phyloP scores from a whole-genome alignment of 805 yeast species.

The Priceomyces medius region DNA sequence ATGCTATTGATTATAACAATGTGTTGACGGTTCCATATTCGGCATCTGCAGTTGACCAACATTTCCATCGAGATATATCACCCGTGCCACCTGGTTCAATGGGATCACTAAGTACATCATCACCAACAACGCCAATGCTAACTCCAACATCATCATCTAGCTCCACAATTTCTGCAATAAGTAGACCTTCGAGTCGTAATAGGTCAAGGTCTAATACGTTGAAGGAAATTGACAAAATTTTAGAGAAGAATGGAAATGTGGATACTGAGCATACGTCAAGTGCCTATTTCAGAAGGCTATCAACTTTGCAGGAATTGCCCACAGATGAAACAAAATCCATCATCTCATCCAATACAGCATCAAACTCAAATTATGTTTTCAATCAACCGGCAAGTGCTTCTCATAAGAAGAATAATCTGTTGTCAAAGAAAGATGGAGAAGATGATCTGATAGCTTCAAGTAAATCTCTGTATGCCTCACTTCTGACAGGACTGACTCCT shows the following conservation, averaged over 20 bases:
- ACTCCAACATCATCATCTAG: slow-evolving; percentile 14
- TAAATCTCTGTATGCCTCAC: background rate
- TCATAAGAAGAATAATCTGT: background rate
- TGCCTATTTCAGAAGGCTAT: slow-evolving; percentile 64
- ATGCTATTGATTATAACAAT: background rate
- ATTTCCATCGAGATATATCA: slow-evolving; percentile 13
- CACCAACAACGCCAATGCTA: slow-evolving; percentile 14
- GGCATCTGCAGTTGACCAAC: slow-evolving; percentile 21
- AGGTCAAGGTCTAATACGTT: slow-evolving; percentile 38
- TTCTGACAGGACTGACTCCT: background rate
- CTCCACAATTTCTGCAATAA: slow-evolving; percentile 3
- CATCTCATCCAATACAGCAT: background rate
- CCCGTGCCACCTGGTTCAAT: slow-evolving; percentile 15
- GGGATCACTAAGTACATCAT: slow-evolving; percentile 11
- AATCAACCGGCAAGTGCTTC: background rate
- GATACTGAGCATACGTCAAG: slow-evolving; percentile 52
- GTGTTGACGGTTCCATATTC: slow-evolving; percentile 15
- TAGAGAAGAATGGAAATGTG: slow-evolving; percentile 37
- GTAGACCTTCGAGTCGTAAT: slow-evolving; percentile 15
- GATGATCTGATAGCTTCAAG: background rate
- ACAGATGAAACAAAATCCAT: slow-evolving; percentile 19
- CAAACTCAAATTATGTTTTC: background rate
- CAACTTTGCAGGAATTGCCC: slow-evolving; percentile 58
- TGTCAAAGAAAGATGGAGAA: slow-evolving; percentile 4
- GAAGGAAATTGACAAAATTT: slow-evolving; percentile 32